Base-by-base conservation (phyloP, 1,284 basidiomycete genomes). In the Vanrija pseudolonga region DNA sequence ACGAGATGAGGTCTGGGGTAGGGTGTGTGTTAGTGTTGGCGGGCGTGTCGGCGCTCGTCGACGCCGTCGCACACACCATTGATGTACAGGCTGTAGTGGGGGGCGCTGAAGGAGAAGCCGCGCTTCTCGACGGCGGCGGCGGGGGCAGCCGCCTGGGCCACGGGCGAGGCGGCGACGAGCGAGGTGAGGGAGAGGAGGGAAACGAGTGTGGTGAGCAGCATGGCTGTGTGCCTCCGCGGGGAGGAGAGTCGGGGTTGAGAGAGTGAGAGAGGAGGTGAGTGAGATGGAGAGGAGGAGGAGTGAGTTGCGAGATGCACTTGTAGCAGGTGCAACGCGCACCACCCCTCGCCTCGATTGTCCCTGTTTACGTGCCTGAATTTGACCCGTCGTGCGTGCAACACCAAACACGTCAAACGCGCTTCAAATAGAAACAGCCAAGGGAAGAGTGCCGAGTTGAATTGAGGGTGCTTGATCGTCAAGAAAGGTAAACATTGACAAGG, bases 71-170 rank as follows among this genome's bases (percentile, higher is more conserved):
- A 59, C 63, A 49, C 40, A 69, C 65, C 45, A 47, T 75, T 66
- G n/a, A 69, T 60, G 60, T 75, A 74, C 50, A 74, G 63, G 43
- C 69, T 68, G 59, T 71, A 71, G 54, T 72, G 73, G 20, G 73
- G 71, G 3, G 71, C 71, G 41, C 51, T 47, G 61, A 61, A 57
- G 47, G 50, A 20, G 50, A 51, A 37, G 46, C 53, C 36, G 50
- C 53, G 50, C 41, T 48, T 46, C 24, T 50, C 20, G 54, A 53
- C 20, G 20, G 26, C 32, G 45, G 40, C 40, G 28, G 45, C 45
- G 44, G 52, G 41, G 37, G 26, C 32, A 45, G 40, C 40, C 22
- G 45, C 45, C 41, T 50, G 41, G 37, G 55, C 42, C 26, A 45
- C 59, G 41, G 45, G 23, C 19, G 51, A 43, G 17, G 28, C 15